Evolutionary conservation across 345 rosid species (phyloP), one percentile per base, ranked within the genome.

Genomic region (Acer negundo): DNA sequence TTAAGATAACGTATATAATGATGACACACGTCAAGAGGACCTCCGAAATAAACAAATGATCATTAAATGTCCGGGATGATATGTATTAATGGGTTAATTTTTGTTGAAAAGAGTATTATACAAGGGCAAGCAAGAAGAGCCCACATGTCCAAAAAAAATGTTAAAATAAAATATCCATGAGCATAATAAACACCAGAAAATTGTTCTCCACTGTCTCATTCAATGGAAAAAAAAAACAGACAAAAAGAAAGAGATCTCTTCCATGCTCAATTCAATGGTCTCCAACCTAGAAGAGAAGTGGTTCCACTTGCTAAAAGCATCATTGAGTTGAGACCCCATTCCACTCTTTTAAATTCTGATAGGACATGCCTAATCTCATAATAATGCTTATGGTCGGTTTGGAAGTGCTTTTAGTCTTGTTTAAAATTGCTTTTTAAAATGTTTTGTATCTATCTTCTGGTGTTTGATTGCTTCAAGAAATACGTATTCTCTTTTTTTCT

Each of bases 271-370:
- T 35, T 35, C 64, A 23, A 75, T 69, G 47, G 74, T 44, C 83
- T 40, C 69, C 68, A 56, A 70, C 51, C 64, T 44, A 24, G 55
- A 74, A 53, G 16, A 20, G 55, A 74, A 53, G 16, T 70, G 70
- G 22, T 59, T 77, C 79, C 82, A 81, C 78, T 75, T 58, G 75
- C 58, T 74, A 76, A 47, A 75, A 49, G 74, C 74, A 77, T 80
- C 72, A 72, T 65, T 35, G 38, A 4, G 38, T 35, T 35, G 38
- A 35, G 38, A 35, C 38, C 38, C 38, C 38, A 4, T 35, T 4
- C 38, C 38, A 35, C 38, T 31, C 38, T 31, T 31, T 35, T 35
- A 5, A 35, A 35, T 35, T 35, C 38, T 35, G 38, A 35, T 35
- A 35, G 38, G 38, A 35, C 38, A 35, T 62, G 75, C 73, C 62